Conservation (phyloP, 495 filamentous ascomycete genomes). For the Achaetomiella virescens region DNA sequence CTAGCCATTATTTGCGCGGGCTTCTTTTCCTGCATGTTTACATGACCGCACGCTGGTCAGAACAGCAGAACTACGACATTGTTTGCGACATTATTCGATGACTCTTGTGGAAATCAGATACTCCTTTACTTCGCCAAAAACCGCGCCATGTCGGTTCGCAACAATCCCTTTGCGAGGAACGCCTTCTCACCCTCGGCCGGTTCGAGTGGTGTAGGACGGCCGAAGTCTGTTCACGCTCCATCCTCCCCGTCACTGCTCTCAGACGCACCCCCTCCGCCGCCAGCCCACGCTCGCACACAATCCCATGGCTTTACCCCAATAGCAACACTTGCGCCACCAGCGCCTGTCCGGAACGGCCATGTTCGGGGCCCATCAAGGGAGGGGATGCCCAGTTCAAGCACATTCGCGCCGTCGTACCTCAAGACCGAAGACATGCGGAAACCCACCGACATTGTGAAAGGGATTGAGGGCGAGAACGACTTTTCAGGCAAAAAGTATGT, state of each 20-base stretch:
- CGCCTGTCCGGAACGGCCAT: conserved; percentile 30
- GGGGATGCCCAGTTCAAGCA: conserved; percentile 52
- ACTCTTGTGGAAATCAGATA: conserved; percentile 1
- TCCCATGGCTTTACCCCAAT: conserved; percentile 34
- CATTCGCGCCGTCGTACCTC: conserved; percentile 95
- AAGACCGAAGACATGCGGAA: conserved; percentile 69
- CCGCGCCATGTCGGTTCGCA: conserved; percentile 49
- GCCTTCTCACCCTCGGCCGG: conserved; percentile 53
- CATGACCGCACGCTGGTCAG: conserved; percentile 5
- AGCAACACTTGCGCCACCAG: conserved; percentile 25
- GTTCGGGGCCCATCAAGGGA: conserved; percentile 58
- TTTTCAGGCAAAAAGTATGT: conserved; percentile 99
- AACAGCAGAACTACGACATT: conserved; percentile 10
- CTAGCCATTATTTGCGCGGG: background rate
- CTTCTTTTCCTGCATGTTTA: conserved; percentile 16
- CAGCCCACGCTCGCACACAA: conserved; percentile 36
- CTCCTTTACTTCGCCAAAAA: background rate
- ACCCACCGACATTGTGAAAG: conserved; percentile 60
- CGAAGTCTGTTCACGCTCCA: conserved; percentile 66
- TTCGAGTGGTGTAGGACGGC: conserved; percentile 50
- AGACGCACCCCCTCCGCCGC: conserved; percentile 28
- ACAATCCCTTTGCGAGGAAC: conserved; percentile 66
- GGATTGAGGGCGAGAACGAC: conserved; percentile 91
- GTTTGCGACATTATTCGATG: conserved; percentile 19
- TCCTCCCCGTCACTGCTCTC: conserved; percentile 44